phyloP scores from a whole-genome alignment of 148 eudicot genomes.

The Fagopyrum esculentum region DNA sequence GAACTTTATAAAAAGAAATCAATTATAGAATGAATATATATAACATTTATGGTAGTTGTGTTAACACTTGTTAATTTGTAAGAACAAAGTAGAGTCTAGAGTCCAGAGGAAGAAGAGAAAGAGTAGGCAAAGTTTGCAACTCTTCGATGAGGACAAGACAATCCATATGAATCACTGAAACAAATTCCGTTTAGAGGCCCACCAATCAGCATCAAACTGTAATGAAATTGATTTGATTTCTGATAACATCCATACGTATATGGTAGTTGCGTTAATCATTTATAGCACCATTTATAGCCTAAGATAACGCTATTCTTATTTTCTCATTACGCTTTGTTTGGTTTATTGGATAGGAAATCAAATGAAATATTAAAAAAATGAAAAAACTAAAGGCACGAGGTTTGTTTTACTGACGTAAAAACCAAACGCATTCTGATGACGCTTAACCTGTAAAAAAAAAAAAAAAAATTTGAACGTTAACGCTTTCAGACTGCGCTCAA shows the following conservation, averaged over 20 bases:
- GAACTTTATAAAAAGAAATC: too few relatives aligned
- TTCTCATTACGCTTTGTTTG: neutral
- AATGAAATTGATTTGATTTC: slow-evolving; percentile 4
- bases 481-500: too few relatives aligned
- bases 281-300: neutral
- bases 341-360: neutral
- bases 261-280: slow-evolving; percentile 2
- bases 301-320: neutral
- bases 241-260: slow-evolving; percentile 1
- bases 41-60: too few relatives aligned
- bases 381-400: too few relatives aligned
- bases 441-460: too few relatives aligned
- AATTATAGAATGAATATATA: too few relatives aligned
- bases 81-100: too few relatives aligned
- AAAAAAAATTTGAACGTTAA: too few relatives aligned
- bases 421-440: too few relatives aligned
- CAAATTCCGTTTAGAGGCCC: neutral
- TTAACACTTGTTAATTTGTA: too few relatives aligned
- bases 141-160: slow-evolving; percentile 7
- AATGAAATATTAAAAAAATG: too few relatives aligned
- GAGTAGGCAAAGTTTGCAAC: neutral
- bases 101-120: neutral
- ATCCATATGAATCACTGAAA: neutral
- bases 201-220: slow-evolving; percentile 5
- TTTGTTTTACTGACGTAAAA: too few relatives aligned